Conservation (phyloP, 768 basidiomycete genomes). For the Podaxis sp. region DNA sequence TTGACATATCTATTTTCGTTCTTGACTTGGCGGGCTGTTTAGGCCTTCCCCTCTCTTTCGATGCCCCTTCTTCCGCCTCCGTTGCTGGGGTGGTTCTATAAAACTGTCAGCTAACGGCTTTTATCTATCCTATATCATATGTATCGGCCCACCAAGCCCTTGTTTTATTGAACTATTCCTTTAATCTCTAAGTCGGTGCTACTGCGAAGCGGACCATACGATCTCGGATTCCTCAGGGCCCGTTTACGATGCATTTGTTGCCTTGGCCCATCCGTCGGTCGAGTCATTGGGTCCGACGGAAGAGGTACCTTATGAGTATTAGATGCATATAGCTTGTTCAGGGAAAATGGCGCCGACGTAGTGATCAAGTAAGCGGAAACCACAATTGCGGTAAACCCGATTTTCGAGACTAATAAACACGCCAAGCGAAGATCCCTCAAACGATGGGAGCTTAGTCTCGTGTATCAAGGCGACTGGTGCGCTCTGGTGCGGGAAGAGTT, state of each 20-base stretch:
- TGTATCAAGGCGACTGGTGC: no score
- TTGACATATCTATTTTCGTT: not conserved
- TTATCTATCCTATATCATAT: conserved; percentile 5
- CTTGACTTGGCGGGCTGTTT: not conserved
- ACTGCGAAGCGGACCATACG: not conserved
- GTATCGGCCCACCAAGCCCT: conserved; percentile 1
- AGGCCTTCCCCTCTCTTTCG: not conserved
- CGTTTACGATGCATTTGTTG: conserved; percentile 1
- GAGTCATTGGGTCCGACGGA: not conserved
- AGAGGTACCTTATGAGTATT: not conserved
- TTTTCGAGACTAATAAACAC: not conserved
- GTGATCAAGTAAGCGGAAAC: not conserved
- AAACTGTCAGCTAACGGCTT: not conserved
- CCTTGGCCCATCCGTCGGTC: not conserved
- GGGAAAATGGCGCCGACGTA: not conserved
- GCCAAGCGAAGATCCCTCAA: not conserved
- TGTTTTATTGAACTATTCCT: not conserved
- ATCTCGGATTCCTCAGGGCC: not conserved
- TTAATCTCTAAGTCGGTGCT: not conserved
- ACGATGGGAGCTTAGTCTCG: not conserved
- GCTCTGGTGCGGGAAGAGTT: not conserved
- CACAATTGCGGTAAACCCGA: not conserved
- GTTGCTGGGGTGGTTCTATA: not conserved
- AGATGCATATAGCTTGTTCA: conserved; percentile 4
- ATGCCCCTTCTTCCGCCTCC: not conserved